Percentiles rank a stretch among this genome's conserved stretches.
Evolutionary conservation across 805 yeast species (phyloP).

Genomic region (Cyberlindnera japonica): DNA sequence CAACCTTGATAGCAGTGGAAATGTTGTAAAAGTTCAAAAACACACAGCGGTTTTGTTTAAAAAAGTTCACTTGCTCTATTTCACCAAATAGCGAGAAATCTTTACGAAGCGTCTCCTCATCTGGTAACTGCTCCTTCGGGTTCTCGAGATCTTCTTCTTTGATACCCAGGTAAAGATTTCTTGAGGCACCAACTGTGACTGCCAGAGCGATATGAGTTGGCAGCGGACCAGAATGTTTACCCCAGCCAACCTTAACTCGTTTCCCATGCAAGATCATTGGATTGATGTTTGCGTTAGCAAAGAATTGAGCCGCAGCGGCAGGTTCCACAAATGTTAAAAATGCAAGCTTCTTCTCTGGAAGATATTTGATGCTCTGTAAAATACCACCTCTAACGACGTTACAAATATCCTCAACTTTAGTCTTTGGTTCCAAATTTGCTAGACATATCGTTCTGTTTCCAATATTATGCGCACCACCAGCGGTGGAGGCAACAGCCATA

Average conservation of each 20-base stretch:
- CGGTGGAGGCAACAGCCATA: slow-evolving; percentile 22
- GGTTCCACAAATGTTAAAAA: slow-evolving; percentile 69
- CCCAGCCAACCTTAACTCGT: slow-evolving; percentile 66
- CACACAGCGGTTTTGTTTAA: slow-evolving; percentile 67
- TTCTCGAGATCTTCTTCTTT: slow-evolving; percentile 34
- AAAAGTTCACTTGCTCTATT: slow-evolving; percentile 71
- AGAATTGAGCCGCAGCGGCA: slow-evolving; percentile 62
- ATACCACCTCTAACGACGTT: slow-evolving; percentile 77
- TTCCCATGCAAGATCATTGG: slow-evolving; percentile 60
- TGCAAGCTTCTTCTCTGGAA: slow-evolving; percentile 54
- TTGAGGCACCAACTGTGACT: slow-evolving; percentile 69
- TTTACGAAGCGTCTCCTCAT: slow-evolving; percentile 45
- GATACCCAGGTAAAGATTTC: slow-evolving; percentile 73
- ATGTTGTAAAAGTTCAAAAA: slow-evolving; percentile 70
- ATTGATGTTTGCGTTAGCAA: slow-evolving; percentile 53
- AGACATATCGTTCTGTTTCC: slow-evolving; percentile 69
- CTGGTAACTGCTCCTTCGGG: slow-evolving; percentile 36
- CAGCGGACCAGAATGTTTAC: slow-evolving; percentile 61
- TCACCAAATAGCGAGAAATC: slow-evolving; percentile 68
- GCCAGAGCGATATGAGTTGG: slow-evolving; percentile 54
- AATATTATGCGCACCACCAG: slow-evolving; percentile 84
- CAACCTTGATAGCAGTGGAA: slow-evolving; percentile 57
- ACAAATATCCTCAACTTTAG: slow-evolving; percentile 70
- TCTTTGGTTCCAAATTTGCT: slow-evolving; percentile 60
- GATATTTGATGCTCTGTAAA: slow-evolving; percentile 52